Conservation (phyloP, 106 monocot genomes). For the Acorus gramineus region DNA sequence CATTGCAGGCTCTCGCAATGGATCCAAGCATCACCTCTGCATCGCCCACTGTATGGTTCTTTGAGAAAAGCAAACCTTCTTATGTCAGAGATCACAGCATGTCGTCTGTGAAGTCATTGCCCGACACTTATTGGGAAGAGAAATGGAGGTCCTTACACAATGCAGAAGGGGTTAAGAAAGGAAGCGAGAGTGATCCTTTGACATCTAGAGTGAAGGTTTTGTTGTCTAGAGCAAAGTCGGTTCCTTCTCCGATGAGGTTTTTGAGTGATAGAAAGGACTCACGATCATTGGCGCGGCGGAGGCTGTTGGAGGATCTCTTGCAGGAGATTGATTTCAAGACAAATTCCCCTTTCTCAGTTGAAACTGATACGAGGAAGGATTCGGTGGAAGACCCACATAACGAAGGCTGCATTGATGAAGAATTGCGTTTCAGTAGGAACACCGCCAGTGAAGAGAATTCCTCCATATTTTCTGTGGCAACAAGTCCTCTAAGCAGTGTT, state of each 20-base stretch:
- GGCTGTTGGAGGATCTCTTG: constrained; percentile 36
- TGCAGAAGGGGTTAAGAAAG: constrained; percentile 16
- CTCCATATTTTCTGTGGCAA: constrained; percentile 16
- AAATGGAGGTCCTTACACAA: constrained; percentile 56
- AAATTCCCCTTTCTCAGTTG: not conserved
- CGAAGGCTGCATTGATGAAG: constrained; percentile 8
- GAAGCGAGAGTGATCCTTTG: constrained; percentile 7
- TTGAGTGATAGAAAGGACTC: constrained; percentile 11
- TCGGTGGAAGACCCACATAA: not conserved
- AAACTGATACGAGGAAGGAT: constrained; percentile 1
- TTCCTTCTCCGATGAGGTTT: constrained; percentile 18
- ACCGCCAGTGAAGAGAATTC: constrained; percentile 22
- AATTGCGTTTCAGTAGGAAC: not conserved
- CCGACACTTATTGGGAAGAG: constrained; percentile 77
- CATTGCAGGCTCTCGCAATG: constrained; percentile 43
- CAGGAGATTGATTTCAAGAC: not conserved
- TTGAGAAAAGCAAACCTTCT: constrained; percentile 7
- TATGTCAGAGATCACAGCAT: constrained; percentile 12
- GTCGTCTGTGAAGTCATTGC: constrained; percentile 13
- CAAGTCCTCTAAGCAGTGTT: constrained; percentile 25
- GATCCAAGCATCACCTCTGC: constrained; percentile 13
- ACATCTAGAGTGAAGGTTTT: constrained; percentile 8
- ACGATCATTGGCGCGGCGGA: constrained; percentile 33
- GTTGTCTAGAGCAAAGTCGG: constrained; percentile 35
- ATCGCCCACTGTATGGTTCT: not conserved